Conservation (phyloP, 495 filamentous ascomycete genomes). For the Chaetomidium leptoderma region DNA sequence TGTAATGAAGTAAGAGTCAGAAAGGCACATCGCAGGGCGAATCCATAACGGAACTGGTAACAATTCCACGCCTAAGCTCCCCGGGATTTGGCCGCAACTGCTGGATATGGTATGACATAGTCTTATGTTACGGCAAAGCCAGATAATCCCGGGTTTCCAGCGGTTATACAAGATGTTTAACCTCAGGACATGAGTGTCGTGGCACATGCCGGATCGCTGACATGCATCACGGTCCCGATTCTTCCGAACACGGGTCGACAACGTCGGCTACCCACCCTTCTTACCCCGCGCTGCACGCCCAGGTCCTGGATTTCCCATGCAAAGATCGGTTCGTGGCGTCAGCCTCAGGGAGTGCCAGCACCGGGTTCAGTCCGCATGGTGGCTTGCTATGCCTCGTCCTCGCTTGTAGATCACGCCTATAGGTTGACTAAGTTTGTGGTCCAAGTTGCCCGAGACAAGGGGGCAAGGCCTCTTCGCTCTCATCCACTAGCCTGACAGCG, state of each 20-base stretch:
- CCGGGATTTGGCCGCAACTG: no score
- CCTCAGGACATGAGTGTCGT: not conserved
- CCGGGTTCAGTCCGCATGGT: constrained; percentile 4
- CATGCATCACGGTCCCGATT: not conserved
- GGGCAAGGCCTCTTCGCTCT: not conserved
- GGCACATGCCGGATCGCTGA: not conserved
- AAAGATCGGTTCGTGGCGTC: not conserved
- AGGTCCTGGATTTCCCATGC: not conserved
- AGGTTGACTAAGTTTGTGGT: not conserved
- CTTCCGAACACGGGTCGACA: not conserved
- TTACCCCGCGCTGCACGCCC: not conserved
- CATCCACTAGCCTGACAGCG: not conserved
- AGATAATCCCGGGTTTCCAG: no score
- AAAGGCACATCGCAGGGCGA: no score
- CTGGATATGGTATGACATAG: no score
- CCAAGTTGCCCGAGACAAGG: not conserved
- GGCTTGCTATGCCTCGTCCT: not conserved
- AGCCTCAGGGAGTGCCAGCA: not conserved
- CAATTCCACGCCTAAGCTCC: no score
- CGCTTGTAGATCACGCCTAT: not conserved
- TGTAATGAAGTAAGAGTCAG: no score
- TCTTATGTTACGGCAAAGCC: no score
- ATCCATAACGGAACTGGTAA: no score
- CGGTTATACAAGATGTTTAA: no score
- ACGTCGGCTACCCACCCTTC: not conserved